Conservation (phyloP, 345 rosid species). For the Cochlearia excelsa region DNA sequence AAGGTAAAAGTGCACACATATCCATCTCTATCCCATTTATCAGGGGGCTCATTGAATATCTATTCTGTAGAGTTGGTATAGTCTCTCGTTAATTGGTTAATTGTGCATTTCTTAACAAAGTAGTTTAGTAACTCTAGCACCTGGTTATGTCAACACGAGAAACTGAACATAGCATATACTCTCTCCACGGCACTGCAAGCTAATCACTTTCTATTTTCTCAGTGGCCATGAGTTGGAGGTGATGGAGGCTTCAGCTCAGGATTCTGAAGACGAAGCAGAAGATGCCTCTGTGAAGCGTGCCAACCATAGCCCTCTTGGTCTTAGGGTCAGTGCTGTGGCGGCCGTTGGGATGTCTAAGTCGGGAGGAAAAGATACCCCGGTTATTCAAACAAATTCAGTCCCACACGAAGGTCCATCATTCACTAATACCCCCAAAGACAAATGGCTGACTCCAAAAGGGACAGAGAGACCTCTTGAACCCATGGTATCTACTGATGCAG, state of each 20-base stretch:
- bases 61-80: conserved; percentile 8
- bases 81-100: conserved; percentile 2
- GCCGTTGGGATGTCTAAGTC: conserved; percentile 36
- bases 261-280: conserved; percentile 82
- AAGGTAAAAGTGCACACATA: conserved; percentile 49
- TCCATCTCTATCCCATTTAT: conserved; percentile 8
- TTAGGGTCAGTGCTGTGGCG: conserved; percentile 36
- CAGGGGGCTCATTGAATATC: neutral
- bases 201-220: conserved; percentile 21
- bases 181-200: neutral
- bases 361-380: conserved; percentile 28
- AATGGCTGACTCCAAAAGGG: conserved; percentile 38
- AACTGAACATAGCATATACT: neutral
- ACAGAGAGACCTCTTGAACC: conserved; percentile 29
- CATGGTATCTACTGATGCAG: conserved; percentile 28
- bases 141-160: neutral
- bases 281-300: conserved; percentile 39
- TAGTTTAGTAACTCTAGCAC: neutral
- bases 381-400: conserved; percentile 18
- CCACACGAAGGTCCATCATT: conserved; percentile 33
- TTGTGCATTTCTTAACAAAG: neutral
- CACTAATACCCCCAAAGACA: conserved; percentile 31
- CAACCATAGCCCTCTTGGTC: conserved; percentile 48
- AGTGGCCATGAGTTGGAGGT: conserved; percentile 81
- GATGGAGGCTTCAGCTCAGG: conserved; percentile 85